A percentile compares a stretch with the other conserved stretches of the same genome.
phyloP scores from a whole-genome alignment of 2,329 filamentous ascomycete genomes.

The Alternaria gaisen region DNA sequence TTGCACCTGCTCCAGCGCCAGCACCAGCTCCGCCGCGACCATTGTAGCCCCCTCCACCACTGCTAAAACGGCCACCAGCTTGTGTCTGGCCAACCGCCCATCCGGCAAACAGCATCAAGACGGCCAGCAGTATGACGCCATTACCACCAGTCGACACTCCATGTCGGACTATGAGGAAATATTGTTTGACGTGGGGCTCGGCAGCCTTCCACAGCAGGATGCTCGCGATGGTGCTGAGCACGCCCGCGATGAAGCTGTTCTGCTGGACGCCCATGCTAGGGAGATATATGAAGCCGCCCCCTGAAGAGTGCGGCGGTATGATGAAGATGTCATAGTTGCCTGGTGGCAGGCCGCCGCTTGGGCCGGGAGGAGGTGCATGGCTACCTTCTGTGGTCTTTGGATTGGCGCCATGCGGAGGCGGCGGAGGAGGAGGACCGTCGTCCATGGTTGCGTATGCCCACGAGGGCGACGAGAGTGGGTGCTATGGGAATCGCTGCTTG shows the following conservation, averaged over 20 bases:
- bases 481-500: constrained; percentile 22
- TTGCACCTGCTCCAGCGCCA: constrained; percentile 40
- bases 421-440: constrained; percentile 72
- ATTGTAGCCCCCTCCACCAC: constrained; percentile 34
- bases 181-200: constrained; percentile 75
- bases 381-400: constrained; percentile 65
- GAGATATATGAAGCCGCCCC: constrained; percentile 91
- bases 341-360: constrained; percentile 71
- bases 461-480: constrained; percentile 30
- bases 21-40: constrained; percentile 48
- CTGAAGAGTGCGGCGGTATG: constrained; percentile 89
- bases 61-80: constrained; percentile 55
- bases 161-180: constrained; percentile 75
- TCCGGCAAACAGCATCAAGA: constrained; percentile 77
- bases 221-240: constrained; percentile 76
- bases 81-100: constrained; percentile 79
- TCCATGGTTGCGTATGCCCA: constrained; percentile 46
- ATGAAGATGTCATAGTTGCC: constrained; percentile 98
- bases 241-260: constrained; percentile 91
- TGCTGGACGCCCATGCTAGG: constrained; percentile 84
- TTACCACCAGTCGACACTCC: constrained; percentile 65
- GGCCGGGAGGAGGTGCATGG: constrained; percentile 31
- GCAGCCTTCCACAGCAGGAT: constrained; percentile 77
- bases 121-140: constrained; percentile 74
- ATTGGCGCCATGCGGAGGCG: constrained; percentile 83